Base-by-base conservation (phyloP, 805 yeast species). In the Blastobotrys chiropterorum region DNA sequence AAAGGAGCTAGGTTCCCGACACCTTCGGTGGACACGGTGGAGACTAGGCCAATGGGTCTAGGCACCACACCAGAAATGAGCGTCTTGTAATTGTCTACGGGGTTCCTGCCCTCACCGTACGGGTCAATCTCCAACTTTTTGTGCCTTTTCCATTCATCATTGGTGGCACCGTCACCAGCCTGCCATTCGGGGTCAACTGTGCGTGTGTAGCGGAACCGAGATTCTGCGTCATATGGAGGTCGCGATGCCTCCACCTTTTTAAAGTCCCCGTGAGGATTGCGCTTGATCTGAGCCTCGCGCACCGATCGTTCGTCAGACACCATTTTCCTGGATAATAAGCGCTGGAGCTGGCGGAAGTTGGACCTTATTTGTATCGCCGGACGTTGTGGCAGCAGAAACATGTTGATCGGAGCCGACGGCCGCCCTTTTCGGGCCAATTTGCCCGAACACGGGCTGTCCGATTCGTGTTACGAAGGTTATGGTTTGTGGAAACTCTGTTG, bases 31-130 rank as follows among this genome's bases (percentile, higher is more conserved):
- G 70, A 62, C 1, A 77, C 59, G 0, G 84, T 73, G 3, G 85
- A 75, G 2, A 82, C 64, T 52, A 82, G 75, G 3, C 80, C 86
- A 58, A 82, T 72, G 5, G 86, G 86, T 52, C 87, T 71, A 1
- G 87, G 87, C 1, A 73, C 69, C 15, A 82, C 59, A 1, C 78
- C 83, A 11, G 80, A 69, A n/a, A 72, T 72, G 26, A 82, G 66
- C 30, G 78, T 64, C 53, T 70, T 72, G 66, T 82, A 82, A 64
- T 80, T 80, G 46, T 69, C 71, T 3, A 63, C 62, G 4, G 75
- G 68, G 5, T 55, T 57, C 52, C 82, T 67, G 20, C 67, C 70
- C 40, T 66, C 70, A 1, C 55, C 74, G 53, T 60, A 66, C 1
- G 84, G 85, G 59, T 80, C 82, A 50, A 81, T 63, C 42, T 67